Percentiles rank a stretch among this genome's conserved stretches.
Evolutionary conservation across 805 yeast species (phyloP).

Genomic region (Lachancea thermotolerans): DNA sequence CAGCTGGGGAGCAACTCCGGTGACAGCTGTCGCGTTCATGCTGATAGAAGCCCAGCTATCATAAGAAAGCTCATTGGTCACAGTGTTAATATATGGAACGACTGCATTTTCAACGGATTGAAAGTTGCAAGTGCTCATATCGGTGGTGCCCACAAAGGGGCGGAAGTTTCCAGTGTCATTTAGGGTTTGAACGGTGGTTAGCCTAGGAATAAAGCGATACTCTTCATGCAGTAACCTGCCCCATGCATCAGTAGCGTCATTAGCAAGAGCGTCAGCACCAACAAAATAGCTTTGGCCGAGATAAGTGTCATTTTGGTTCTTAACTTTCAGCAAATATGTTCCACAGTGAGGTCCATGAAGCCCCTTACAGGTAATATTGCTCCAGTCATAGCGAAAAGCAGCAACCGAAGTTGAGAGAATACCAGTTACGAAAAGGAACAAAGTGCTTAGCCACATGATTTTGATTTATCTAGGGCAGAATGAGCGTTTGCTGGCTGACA

Average conservation of each 20-base stretch:
- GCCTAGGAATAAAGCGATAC: constrained; percentile 9
- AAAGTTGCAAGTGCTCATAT: constrained; percentile 12
- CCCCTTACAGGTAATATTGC: constrained; percentile 11
- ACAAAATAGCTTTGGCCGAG: constrained; percentile 12
- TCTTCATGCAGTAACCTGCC: constrained; percentile 11
- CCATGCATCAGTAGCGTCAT: constrained; percentile 13
- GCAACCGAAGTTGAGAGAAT: constrained; percentile 5
- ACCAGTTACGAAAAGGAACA: not conserved
- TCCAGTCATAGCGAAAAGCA: constrained; percentile 12
- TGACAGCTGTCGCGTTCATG: constrained; percentile 6
- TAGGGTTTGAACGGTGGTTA: constrained; percentile 12
- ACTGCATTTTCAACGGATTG: constrained; percentile 11
- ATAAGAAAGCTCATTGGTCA: constrained; percentile 12
- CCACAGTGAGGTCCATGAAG: constrained; percentile 16
- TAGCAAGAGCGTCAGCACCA: constrained; percentile 12
- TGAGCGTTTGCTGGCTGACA: not conserved
- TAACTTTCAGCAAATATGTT: constrained; percentile 12
- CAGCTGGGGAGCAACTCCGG: constrained; percentile 11
- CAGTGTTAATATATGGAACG: constrained; percentile 11
- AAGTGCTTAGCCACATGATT: not conserved
- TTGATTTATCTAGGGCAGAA: not conserved
- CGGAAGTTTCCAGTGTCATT: constrained; percentile 12
- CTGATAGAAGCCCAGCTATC: constrained; percentile 11
- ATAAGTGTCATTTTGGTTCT: constrained; percentile 9
- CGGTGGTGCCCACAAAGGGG: constrained; percentile 12